Evolutionary conservation across 2,329 filamentous ascomycete genomes (phyloP).

Genomic region (Aphanocladium album): DNA sequence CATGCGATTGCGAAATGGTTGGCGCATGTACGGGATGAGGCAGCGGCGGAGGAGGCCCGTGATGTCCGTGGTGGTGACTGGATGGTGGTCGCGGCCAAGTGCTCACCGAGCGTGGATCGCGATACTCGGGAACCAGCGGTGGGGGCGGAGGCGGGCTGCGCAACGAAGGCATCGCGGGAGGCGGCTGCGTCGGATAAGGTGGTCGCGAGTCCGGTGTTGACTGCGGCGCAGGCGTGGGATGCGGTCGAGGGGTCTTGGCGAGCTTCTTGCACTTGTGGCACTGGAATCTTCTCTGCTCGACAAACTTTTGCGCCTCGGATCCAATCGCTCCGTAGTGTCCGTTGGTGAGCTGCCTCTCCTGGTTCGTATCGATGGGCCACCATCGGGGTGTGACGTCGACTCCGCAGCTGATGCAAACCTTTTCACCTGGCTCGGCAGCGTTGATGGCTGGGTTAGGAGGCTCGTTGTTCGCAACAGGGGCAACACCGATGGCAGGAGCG

Average conservation of each 20-base stretch:
- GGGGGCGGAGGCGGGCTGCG: slow-evolving; percentile 25
- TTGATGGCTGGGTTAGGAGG: slow-evolving; percentile 22
- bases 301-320: slow-evolving; percentile 53
- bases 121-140: slow-evolving; percentile 21
- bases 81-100: slow-evolving; percentile 15
- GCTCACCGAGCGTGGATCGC: slow-evolving; percentile 19
- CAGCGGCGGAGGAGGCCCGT: slow-evolving; percentile 12
- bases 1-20: not conserved
- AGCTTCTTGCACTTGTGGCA: slow-evolving; percentile 69
- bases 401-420: slow-evolving; percentile 58
- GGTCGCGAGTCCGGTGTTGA: not conserved
- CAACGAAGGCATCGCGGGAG: slow-evolving; percentile 19
- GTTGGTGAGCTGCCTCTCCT: slow-evolving; percentile 48
- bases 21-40: slow-evolving; percentile 12
- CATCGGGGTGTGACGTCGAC: slow-evolving; percentile 71
- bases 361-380: slow-evolving; percentile 55
- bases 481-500: not conserved
- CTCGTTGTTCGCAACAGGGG: slow-evolving; percentile 20
- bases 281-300: slow-evolving; percentile 59
- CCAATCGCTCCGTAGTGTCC: slow-evolving; percentile 47
- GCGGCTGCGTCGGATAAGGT: slow-evolving; percentile 5
- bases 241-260: slow-evolving; percentile 39
- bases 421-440: slow-evolving; percentile 39
- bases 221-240: slow-evolving; percentile 19
- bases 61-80: slow-evolving; percentile 7